Evolutionary conservation across 148 eudicot genomes (phyloP), one percentile per base, ranked within the genome.

Genomic region (Rhododendron simsii): DNA sequence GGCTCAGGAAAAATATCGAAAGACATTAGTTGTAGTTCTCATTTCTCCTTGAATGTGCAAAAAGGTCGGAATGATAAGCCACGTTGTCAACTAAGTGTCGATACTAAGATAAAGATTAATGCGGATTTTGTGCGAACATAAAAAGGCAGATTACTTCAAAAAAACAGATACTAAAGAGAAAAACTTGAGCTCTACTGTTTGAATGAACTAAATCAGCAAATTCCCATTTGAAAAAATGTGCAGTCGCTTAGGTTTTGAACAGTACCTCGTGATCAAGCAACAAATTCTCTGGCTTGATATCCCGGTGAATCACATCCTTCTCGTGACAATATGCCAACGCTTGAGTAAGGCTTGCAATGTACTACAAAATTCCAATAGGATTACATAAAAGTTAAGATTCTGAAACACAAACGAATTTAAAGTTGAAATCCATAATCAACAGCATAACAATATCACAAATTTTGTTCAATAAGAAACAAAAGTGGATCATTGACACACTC

Each of bases 241-340:
- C 14, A 13, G 53, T 37, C 14, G 18, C 2, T 20, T 3, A 37
- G 76, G 44, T 77, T 41, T 48, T 48, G 55, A 12, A 30, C 1
- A 51, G 83, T 91, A 96, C 99, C 99, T 94, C 95, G 69, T 95
- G 98, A 89, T 95, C 98, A 84, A 96, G 94, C 87, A 96, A 87
- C 90, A 96, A 89, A 86, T 96, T 96, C 89, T 96, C 98, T 5
- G 98, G 98, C 89, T 96, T 96, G 76, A 96, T 96, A 84, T 96
- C 99, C 87, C 99, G 92, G 89, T 96, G 99, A 89, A 96, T 95
- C 84, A 94, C 98, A 87, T 95, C 88, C 88, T 94, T 95, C 83
- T 91, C 91, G 86, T 96, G 99, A 86, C 99, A 96, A 75, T 96
- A 95, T 0, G 92, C 94, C 92, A 96, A 85, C 4, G 99, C 98